phyloP scores from a whole-genome alignment of 2,329 filamentous ascomycete genomes.

The Alternaria sp. region DNA sequence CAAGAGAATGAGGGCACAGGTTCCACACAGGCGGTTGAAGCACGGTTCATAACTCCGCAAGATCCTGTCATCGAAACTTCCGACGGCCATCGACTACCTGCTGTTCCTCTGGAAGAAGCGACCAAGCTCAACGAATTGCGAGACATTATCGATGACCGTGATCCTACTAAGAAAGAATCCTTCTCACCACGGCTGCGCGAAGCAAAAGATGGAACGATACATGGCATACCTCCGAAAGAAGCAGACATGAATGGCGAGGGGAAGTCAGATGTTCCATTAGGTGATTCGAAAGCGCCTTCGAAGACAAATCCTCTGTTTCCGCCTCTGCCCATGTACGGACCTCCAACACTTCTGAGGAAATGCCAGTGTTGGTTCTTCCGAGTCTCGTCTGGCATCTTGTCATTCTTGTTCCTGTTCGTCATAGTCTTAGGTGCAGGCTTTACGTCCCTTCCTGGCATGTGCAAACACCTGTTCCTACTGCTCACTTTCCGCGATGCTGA shows the following conservation, averaged over 20 bases:
- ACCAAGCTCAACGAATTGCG: constrained; percentile 70
- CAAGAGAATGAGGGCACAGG: constrained; percentile 52
- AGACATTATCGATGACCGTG: constrained; percentile 55
- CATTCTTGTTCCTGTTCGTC: constrained; percentile 74
- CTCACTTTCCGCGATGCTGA: constrained; percentile 67
- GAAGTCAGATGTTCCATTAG: constrained; percentile 56
- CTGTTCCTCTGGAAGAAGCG: constrained; percentile 73
- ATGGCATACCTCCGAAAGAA: constrained; percentile 41
- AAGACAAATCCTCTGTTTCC: constrained; percentile 84
- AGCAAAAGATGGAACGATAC: constrained; percentile 50
- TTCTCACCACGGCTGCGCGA: constrained; percentile 41
- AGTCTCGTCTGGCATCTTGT: constrained; percentile 74
- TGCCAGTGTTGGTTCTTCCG: constrained; percentile 72
- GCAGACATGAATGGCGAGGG: constrained; percentile 42
- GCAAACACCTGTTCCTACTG: constrained; percentile 58
- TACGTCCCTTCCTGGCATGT: constrained; percentile 65
- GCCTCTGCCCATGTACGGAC: constrained; percentile 80
- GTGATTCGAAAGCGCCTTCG: constrained; percentile 62
- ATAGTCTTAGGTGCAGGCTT: constrained; percentile 78
- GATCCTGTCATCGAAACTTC: constrained; percentile 74
- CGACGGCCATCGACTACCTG: constrained; percentile 70
- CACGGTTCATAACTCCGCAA: constrained; percentile 67
- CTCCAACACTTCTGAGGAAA: constrained; percentile 69
- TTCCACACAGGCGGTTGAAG: constrained; percentile 65
- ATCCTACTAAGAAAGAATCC: constrained; percentile 39